phyloP scores from a whole-genome alignment of 2,329 filamentous ascomycete genomes.

The Aspergillus versicolor region DNA sequence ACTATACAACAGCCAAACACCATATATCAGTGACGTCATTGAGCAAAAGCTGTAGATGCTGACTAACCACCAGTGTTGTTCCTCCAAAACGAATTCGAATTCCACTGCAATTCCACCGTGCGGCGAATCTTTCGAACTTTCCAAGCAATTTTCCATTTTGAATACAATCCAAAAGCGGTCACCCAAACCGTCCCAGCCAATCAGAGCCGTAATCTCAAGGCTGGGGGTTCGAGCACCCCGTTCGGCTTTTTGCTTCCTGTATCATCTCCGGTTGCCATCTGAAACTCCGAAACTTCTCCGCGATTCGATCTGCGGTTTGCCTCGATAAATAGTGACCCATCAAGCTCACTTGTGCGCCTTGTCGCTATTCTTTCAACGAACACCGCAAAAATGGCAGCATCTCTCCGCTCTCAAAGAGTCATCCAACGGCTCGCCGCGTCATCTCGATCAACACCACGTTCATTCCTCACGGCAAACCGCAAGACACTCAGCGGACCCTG shows the following conservation, averaged over 20 bases:
- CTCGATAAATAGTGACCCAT: not conserved
- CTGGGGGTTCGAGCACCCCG: conserved; percentile 46
- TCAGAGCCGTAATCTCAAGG: conserved; percentile 44
- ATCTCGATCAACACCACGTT: not conserved
- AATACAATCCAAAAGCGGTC: no score
- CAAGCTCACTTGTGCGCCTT: not conserved
- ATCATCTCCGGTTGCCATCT: not conserved
- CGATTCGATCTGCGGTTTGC: not conserved
- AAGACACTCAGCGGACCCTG: conserved; percentile 5
- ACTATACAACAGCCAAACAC: no score
- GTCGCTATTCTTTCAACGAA: no score
- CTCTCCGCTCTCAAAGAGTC: conserved; percentile 15
- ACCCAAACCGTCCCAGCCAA: not conserved
- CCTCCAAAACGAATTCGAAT: no score
- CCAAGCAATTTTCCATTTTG: no score
- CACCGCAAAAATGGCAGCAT: conserved; percentile 5
- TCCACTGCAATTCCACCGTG: not conserved
- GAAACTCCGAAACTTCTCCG: not conserved
- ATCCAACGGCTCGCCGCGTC: conserved; percentile 9
- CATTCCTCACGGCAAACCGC: conserved; percentile 2
- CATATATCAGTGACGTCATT: not conserved
- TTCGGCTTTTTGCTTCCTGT: conserved; percentile 29
- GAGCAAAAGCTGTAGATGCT: not conserved
- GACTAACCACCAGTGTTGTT: not conserved
- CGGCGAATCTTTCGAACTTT: no score